These are phyloP conservation scores for Tremella fuciformis DNA, from an alignment of 768 basidiomycete species.

Conservation along the genomic window DNA sequence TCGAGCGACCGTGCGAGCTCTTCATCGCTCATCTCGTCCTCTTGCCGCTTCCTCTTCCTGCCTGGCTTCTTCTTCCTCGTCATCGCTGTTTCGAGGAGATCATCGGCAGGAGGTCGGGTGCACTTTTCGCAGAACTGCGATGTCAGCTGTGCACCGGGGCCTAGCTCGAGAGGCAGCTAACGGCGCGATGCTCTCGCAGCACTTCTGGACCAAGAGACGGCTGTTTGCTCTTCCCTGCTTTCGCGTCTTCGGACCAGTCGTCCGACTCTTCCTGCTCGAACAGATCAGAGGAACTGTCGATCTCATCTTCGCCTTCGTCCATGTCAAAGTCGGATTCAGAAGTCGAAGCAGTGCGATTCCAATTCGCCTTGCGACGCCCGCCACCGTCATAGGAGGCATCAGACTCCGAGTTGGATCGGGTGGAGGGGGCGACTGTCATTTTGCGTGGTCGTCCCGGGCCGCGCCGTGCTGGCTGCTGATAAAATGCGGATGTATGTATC, in stretches of 20 bases:
- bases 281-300: conserved; percentile 5
- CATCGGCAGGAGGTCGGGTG: conserved; percentile 31
- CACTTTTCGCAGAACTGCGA: conserved; percentile 41
- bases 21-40: conserved; percentile 31
- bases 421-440: too few relatives aligned
- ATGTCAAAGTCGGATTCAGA: too few relatives aligned
- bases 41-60: conserved; percentile 22
- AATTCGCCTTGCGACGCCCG: too few relatives aligned
- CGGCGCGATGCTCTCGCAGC: conserved; percentile 9
- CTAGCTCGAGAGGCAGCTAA: conserved; percentile 3
- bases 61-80: conserved; percentile 24
- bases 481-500: too few relatives aligned
- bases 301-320: conserved; percentile 24
- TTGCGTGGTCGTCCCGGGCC: too few relatives aligned
- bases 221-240: conserved; percentile 7
- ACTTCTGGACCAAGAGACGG: not conserved
- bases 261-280: conserved; percentile 18
- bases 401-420: too few relatives aligned
- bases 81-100: conserved; percentile 21
- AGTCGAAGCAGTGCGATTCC: too few relatives aligned
- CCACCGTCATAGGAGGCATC: too few relatives aligned
- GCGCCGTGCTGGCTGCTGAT: too few relatives aligned
- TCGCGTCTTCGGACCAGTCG: conserved; percentile 12
- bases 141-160: not conserved
- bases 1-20: conserved; percentile 30